Evolutionary conservation across 2,329 filamentous ascomycete genomes (phyloP), one percentile per base, ranked within the genome.

Genomic region (Elsinoe arachidis): DNA sequence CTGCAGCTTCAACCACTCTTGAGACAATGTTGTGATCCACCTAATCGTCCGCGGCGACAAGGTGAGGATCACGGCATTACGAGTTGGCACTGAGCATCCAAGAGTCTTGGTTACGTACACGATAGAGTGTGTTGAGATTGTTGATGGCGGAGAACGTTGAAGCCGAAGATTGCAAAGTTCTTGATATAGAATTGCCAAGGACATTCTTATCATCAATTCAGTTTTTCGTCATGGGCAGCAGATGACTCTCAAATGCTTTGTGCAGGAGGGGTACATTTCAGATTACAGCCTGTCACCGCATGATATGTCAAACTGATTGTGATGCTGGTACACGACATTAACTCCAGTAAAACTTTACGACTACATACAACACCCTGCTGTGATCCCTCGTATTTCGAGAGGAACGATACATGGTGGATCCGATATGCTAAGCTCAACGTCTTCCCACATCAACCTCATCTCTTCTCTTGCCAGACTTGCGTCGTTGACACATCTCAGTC

Each of bases 261-360:
- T 30, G 26, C 2, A 30, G 26, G 26, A 30, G 26, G 26, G 26
- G 3, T 2, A 30, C 26, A 30, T 30, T 30, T 30, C 26, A 30
- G 26, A 2, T 30, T 5, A 30, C 26, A 30, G 7, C 26, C 9
- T 30, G 3, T 30, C 26, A 30, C 26, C 2, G 26, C 26, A 30
- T 9, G 26, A 30, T 7, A 30, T 30, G 7, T 30, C 4, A 5
- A 30, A 21, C 3, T 51, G 34, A 11, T 38, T 39, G 34, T 21
- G 37, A 26, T 53, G 34, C 15, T 53, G 34, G 30, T 53, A 53
- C 49, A 53, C 49, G 35, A 53, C 34, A 53, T 39, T 39, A 53
- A 53, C 49, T 39, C 49, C 33, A 37, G 35, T 37, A 53, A 53
- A 19, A 53, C 41, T 53, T 53, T 39, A 53, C 33, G 49, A 53